A percentile compares a stretch with the other conserved stretches of the same genome.
These are phyloP conservation scores for Lagenidium sp. DNA, from an alignment of 352 stramenopile genomes.

Conservation along the genomic window DNA sequence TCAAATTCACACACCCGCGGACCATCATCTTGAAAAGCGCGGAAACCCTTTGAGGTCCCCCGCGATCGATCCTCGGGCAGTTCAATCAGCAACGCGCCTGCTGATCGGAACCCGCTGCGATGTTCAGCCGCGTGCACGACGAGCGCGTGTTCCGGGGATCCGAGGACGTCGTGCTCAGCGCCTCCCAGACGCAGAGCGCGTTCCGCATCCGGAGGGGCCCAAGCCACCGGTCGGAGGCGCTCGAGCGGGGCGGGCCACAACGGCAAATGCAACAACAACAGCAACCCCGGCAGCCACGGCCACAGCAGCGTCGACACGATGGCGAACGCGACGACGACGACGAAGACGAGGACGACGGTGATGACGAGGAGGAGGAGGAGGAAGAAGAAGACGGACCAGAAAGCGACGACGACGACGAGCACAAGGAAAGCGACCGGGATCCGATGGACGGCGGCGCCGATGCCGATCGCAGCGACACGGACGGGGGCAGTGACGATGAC, in stretches of 20 bases:
- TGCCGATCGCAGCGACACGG: neutral
- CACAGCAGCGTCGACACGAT: neutral
- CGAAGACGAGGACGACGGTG: neutral
- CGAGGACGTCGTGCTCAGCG: conserved; percentile 41
- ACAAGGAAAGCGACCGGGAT: too few relatives aligned
- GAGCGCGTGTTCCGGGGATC: conserved; percentile 56
- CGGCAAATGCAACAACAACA: neutral
- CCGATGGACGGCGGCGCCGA: neutral
- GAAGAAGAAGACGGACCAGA: neutral
- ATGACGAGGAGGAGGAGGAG: neutral
- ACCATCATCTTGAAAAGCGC: too few relatives aligned
- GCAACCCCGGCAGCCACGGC: too few relatives aligned
- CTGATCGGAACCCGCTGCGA: too few relatives aligned
- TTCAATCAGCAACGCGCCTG: too few relatives aligned
- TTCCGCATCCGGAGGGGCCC: too few relatives aligned
- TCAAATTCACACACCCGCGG: too few relatives aligned
- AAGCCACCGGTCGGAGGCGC: too few relatives aligned
- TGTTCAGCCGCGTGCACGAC: conserved; percentile 53
- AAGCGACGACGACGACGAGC: neutral
- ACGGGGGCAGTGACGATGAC: too few relatives aligned
- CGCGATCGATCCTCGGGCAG: too few relatives aligned
- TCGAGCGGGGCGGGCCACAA: too few relatives aligned
- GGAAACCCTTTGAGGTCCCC: too few relatives aligned
- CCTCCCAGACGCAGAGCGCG: neutral
- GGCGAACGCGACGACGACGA: neutral